Percentiles rank a stretch among this genome's conserved stretches.
phyloP scores from a whole-genome alignment of 805 yeast genomes.

The Candida montana region DNA sequence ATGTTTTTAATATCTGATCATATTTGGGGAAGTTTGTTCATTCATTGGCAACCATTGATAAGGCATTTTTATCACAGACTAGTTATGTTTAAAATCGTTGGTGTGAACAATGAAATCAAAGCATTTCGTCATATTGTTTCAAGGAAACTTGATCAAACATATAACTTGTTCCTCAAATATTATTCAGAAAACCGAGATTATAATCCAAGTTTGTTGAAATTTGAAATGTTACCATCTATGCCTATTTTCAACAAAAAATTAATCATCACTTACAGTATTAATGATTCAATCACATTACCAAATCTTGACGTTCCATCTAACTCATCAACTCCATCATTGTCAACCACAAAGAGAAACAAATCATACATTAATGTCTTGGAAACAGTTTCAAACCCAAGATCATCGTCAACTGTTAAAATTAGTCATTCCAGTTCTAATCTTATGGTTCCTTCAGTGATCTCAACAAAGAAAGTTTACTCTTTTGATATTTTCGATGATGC shows the following conservation, averaged over 20 bases:
- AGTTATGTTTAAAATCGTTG: conserved; percentile 56
- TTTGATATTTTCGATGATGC: conserved; percentile 66
- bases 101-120: conserved; percentile 2
- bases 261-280: conserved; percentile 32
- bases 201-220: conserved; percentile 3
- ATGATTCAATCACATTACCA: conserved; percentile 3
- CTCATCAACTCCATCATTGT: background rate
- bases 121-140: conserved; percentile 3
- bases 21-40: conserved; percentile 53
- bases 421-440: conserved; percentile 14
- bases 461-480: conserved; percentile 42
- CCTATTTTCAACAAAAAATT: conserved; percentile 47
- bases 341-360: conserved; percentile 2
- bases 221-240: conserved; percentile 22
- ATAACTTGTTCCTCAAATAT: conserved; percentile 1
- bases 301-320: background rate
- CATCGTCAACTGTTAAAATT: background rate
- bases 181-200: background rate
- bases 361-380: conserved; percentile 6
- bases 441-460: conserved; percentile 8
- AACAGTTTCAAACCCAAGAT: conserved; percentile 7
- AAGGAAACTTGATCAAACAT: conserved; percentile 7
- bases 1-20: conserved; percentile 47
- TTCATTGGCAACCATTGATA: conserved; percentile 78
- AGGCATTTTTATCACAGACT: conserved; percentile 64